Base-by-base conservation (phyloP, 1,139 yeast species). In the Geotrichum australiense region DNA sequence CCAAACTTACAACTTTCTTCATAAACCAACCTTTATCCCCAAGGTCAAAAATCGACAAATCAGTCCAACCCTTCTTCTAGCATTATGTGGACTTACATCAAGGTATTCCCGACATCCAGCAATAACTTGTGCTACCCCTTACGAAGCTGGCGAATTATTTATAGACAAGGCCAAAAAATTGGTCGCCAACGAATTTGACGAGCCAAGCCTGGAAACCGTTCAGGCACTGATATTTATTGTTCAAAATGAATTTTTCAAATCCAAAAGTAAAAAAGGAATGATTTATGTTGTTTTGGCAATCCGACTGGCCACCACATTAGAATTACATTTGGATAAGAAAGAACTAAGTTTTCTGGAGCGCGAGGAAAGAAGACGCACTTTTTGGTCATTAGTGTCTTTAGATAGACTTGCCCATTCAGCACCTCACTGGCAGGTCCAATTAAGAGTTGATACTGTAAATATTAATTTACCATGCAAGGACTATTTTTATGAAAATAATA, bases 351-450 rank as follows among this genome's bases (percentile, higher is more conserved):
- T 64, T 59, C 47, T 58, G 16, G 65, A 63, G 30, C 55, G 61
- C 21, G 68, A 63, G 44, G 51, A 53, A 27, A 53, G 66, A 2
- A 50, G 68, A 18, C 48, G 66, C 24, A 59, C 65, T 1, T 63
- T 59, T 49, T 63, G 68, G 68, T 56, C 63, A 10, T 50, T 63
- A 30, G 54, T 62, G 15, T 59, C 58, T 5, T 50, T 63, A 25
- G 68, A 63, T 42, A 50, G 68, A 12, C 51, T 63, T 27, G 63
- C 62, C 5, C 66, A 63, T 37, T 56, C 64, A 3, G 59, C 64
- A 12, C 60, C 61, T 10, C 53, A 59, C 31, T 59, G 64, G 49
- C 51, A 61, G 14, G 50, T 58, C 12, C 49, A 54, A 43, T 47
- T 55, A 22, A 47, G 45, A 43, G 55, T 45, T 46, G 63, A 54